Conservation (phyloP, 1,284 basidiomycete genomes). For the Puccinia horiana region DNA sequence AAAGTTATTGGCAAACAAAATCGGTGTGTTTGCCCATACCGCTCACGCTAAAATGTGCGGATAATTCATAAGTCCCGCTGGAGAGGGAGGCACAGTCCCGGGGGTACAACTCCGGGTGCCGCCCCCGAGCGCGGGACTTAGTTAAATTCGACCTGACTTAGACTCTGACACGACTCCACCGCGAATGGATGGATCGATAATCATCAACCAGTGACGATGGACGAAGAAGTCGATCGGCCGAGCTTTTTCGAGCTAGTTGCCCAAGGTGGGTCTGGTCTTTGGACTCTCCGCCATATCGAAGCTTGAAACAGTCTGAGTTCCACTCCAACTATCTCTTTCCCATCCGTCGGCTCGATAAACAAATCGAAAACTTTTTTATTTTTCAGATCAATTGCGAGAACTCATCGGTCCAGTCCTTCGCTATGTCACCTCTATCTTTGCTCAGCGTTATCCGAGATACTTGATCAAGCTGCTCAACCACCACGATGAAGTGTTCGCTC, state of each 20-base stretch:
- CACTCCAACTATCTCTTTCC: background rate
- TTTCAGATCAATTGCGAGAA: slow-evolving; percentile 78
- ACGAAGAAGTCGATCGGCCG: slow-evolving; percentile 66
- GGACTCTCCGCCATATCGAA: background rate
- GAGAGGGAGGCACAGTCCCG: too few relatives aligned
- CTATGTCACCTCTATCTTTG: slow-evolving; percentile 93
- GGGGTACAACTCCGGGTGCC: too few relatives aligned
- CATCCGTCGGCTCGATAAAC: background rate
- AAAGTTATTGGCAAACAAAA: too few relatives aligned
- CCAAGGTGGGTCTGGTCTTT: slow-evolving; percentile 61
- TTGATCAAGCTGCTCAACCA: slow-evolving; percentile 85
- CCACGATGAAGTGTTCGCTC: slow-evolving; percentile 93
- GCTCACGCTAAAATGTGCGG: too few relatives aligned
- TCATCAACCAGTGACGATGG: too few relatives aligned
- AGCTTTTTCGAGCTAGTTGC: slow-evolving; percentile 94
- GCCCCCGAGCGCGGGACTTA: too few relatives aligned
- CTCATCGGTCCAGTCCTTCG: slow-evolving; percentile 91
- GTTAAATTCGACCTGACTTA: too few relatives aligned
- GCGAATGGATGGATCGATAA: too few relatives aligned
- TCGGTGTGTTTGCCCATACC: too few relatives aligned
- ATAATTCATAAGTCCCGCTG: too few relatives aligned
- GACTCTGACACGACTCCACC: too few relatives aligned
- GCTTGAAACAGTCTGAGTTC: background rate
- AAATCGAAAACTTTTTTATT: background rate
- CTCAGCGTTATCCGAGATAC: slow-evolving; percentile 91